Conservation (phyloP, 164 flowering plant genomes). For the Annona squamosa region DNA sequence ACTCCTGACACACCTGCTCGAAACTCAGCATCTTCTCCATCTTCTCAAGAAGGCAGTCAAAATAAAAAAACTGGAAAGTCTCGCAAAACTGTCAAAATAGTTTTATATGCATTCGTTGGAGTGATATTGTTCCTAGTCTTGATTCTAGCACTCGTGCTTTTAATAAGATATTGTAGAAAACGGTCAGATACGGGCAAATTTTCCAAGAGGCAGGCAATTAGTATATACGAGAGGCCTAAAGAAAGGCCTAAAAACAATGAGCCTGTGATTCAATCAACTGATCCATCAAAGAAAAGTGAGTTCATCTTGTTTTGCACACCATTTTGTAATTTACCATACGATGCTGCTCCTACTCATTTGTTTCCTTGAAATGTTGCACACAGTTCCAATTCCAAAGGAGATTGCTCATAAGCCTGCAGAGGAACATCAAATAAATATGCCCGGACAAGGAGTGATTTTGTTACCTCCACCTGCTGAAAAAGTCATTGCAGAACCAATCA, state of each 20-base stretch:
- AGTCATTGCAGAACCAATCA: slow-evolving; percentile 28
- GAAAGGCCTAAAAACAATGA: slow-evolving; percentile 21
- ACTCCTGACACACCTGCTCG: slow-evolving; percentile 25
- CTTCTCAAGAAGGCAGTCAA: slow-evolving; percentile 17
- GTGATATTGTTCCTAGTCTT: slow-evolving; percentile 20
- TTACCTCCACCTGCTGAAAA: slow-evolving; percentile 28
- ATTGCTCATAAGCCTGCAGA: slow-evolving; percentile 21
- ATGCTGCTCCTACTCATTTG: not conserved
- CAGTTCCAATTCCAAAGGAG: slow-evolving; percentile 25
- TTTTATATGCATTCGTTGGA: slow-evolving; percentile 35
- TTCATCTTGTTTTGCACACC: not conserved
- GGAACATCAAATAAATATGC: slow-evolving; percentile 18
- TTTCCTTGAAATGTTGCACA: slow-evolving; percentile 1
- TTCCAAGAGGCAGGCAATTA: slow-evolving; percentile 19
- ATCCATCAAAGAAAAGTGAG: slow-evolving; percentile 32
- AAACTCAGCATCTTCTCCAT: slow-evolving; percentile 28
- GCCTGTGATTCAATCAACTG: slow-evolving; percentile 13
- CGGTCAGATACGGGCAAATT: slow-evolving; percentile 16
- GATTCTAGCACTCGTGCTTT: slow-evolving; percentile 31
- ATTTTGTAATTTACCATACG: not conserved
- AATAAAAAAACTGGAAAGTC: slow-evolving; percentile 12
- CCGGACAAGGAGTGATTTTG: slow-evolving; percentile 8
- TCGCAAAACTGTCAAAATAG: slow-evolving; percentile 25
- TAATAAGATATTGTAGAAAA: slow-evolving; percentile 28
- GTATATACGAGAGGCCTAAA: slow-evolving; percentile 13